Percentiles rank a stretch among this genome's conserved stretches.
phyloP scores from a whole-genome alignment of 108 stramenopile genomes.

The Cyclotella choctawhatcheeana region DNA sequence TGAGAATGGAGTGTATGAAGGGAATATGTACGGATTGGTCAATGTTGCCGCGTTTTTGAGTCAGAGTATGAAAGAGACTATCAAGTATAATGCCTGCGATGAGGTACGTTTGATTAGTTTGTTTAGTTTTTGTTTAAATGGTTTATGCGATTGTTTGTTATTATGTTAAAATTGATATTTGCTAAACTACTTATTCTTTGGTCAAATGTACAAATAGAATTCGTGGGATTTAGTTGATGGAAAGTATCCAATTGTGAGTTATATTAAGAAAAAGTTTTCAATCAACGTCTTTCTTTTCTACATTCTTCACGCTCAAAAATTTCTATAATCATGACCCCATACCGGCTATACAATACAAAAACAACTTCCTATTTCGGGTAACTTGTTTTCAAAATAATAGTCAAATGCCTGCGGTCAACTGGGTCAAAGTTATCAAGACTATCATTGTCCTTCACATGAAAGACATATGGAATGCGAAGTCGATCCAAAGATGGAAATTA shows the following conservation, averaged over 20 bases:
- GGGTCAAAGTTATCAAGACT: conserved; percentile 52
- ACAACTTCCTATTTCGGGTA: too few species aligned
- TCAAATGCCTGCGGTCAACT: conserved; percentile 52
- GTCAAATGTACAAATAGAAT: neutral
- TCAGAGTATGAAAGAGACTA: conserved; percentile 63
- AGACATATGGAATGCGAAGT: conserved; percentile 51
- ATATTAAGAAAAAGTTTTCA: neutral
- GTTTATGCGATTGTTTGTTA: neutral
- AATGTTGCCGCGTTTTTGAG: conserved; percentile 60
- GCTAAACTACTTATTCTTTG: too few species aligned
- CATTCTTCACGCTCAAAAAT: too few species aligned
- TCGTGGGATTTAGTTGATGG: conserved; percentile 26
- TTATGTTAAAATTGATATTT: too few species aligned
- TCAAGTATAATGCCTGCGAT: conserved; percentile 62
- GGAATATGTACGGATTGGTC: conserved; percentile 42
- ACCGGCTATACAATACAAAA: too few species aligned
- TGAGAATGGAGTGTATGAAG: conserved; percentile 23
- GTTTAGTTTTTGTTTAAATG: neutral
- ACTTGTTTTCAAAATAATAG: neutral
- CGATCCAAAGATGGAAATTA: conserved; percentile 46
- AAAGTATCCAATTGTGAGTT: conserved; percentile 36
- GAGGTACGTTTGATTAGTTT: conserved; percentile 17
- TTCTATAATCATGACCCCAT: too few species aligned
- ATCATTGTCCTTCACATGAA: conserved; percentile 45
- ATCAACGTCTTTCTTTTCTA: too few species aligned